phyloP scores from a whole-genome alignment of 129 eudicot species.

The Lactuca saligna region DNA sequence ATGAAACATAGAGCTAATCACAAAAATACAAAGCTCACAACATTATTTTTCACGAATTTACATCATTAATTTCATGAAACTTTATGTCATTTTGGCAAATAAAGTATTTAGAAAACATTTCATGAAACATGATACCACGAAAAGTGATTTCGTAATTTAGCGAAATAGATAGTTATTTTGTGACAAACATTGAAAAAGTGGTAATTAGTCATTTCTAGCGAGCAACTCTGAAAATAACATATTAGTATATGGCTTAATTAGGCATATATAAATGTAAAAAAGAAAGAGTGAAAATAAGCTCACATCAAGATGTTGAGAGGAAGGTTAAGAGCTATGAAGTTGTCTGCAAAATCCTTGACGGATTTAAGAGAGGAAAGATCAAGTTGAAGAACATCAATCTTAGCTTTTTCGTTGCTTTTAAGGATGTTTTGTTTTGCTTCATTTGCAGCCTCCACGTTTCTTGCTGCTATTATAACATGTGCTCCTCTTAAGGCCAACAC shows the following conservation, averaged over 20 bases:
- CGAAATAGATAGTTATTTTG: background rate
- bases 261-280: slow-evolving; percentile 12
- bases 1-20: background rate
- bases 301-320: slow-evolving; percentile 92
- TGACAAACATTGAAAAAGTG: background rate
- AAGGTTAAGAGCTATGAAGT: slow-evolving; percentile 61
- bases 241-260: background rate
- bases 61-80: too few relatives aligned
- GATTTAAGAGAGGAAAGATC: slow-evolving; percentile 75
- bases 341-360: slow-evolving; percentile 57
- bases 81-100: background rate
- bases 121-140: background rate
- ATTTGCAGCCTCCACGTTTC: slow-evolving; percentile 75
- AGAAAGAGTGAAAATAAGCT: background rate
- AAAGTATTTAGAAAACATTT: too few relatives aligned
- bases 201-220: background rate
- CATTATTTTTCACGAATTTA: too few relatives aligned
- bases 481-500: slow-evolving; percentile 73
- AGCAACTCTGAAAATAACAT: background rate
- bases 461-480: slow-evolving; percentile 83
- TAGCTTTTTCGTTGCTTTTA: slow-evolving; percentile 48
- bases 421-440: slow-evolving; percentile 64
- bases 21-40: too few relatives aligned
- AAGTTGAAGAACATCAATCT: slow-evolving; percentile 61
- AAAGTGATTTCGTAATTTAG: background rate